phyloP scores from a whole-genome alignment of 441 rosid species.

The Croton setiger region DNA sequence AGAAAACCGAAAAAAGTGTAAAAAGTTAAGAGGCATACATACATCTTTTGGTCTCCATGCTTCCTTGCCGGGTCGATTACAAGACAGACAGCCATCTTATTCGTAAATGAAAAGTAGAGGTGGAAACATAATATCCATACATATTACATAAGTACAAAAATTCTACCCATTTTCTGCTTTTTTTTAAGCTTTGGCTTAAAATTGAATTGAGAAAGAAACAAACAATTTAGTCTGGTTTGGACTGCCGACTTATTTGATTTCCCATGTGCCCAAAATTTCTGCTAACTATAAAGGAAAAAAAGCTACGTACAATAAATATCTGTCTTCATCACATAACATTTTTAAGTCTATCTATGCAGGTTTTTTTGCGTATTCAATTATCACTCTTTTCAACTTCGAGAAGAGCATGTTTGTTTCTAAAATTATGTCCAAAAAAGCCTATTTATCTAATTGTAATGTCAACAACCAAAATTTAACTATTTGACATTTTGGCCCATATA shows the following conservation, averaged over 20 bases:
- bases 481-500: too few species aligned
- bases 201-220: background rate
- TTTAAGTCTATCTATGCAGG: too few species aligned
- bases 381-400: background rate
- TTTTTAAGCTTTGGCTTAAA: background rate
- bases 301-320: background rate
- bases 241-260: constrained; percentile 1
- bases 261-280: background rate
- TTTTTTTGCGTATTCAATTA: constrained; percentile 1
- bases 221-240: background rate
- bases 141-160: too few species aligned
- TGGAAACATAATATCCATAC: background rate
- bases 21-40: too few species aligned
- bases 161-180: background rate
- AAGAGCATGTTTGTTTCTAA: constrained; percentile 1
- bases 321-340: too few species aligned
- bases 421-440: background rate
- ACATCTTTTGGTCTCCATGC: too few species aligned
- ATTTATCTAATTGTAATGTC: background rate
- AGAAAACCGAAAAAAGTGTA: too few species aligned
- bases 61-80: too few species aligned
- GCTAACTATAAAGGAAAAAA: background rate
- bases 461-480: background rate
- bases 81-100: too few species aligned
- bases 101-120: too few species aligned